Evolutionary conservation across 768 basidiomycete genomes (phyloP), one percentile per base, ranked within the genome.

Genomic region (Paxillus rubicundulus): DNA sequence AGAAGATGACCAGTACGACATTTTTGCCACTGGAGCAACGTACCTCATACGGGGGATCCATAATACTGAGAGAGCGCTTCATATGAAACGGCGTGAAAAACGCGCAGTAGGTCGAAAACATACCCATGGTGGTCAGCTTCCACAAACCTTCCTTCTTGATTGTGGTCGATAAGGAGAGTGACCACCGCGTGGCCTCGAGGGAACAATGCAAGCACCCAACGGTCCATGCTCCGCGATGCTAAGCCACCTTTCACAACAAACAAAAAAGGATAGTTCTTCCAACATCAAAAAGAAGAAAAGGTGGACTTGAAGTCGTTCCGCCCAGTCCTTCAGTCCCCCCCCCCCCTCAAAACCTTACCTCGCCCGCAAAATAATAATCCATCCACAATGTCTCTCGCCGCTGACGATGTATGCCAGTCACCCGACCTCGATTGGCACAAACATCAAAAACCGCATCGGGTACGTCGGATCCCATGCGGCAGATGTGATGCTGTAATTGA

Each of bases 221-320:
- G 36, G 41, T 57, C 63, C 65, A 63, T 55, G 53, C 52, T 40
- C 39, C 43, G 39, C 43, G 50, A 24, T 59, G 50, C 51, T 46
- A 48, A 56, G 43, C 44, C 52, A 66, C 61, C 59, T 56, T 66
- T 63, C 66, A 64, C 66, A 65, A 66, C 61, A 68, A 67, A 68
- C 66, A 67, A 67, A 53, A 57, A 53, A 16, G 54, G 57, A 53
- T 58, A 47, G 41, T 49, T 44, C 21, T 50, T 43, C 55, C 4
- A 53, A 60, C 44, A 46, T 66, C 58, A 67, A 64, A 48, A 66
- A 66, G 55, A 53, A 54, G 45, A 49, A 21, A 21, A 21, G 20
- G 50, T 43, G 39, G 41, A n/a, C 38, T 38, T 52, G 45, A 44
- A 50, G 37, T 21, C 28, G 47, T 41, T 41, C 21, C 12, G 40